Evolutionary conservation across 164 flowering plant species (phyloP).

Genomic region (Vitis rupestris): DNA sequence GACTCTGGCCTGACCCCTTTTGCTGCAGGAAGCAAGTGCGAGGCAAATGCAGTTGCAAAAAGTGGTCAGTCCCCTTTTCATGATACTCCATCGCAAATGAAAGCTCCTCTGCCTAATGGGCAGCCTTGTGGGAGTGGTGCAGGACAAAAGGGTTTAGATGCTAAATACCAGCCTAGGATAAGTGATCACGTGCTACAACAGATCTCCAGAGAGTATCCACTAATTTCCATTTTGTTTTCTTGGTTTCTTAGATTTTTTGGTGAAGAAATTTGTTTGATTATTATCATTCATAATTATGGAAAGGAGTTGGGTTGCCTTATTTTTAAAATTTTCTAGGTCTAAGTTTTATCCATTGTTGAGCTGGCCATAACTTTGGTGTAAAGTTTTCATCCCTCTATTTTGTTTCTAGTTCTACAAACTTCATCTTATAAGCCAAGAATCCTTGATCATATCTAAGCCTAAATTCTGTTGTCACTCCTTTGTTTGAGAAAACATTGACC

Average conservation of each 20-base stretch:
- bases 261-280: not conserved
- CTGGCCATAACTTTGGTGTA: not conserved
- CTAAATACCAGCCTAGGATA: constrained; percentile 11
- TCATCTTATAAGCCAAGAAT: not conserved
- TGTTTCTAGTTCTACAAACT: not conserved
- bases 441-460: constrained; percentile 19
- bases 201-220: constrained; percentile 20
- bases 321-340: too few relatives aligned
- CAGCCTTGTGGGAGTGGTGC: too few relatives aligned
- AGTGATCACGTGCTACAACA: constrained; percentile 8
- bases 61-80: too few relatives aligned
- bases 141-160: not conserved
- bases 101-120: not conserved
- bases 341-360: not conserved
- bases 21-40: not conserved
- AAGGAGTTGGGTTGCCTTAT: not conserved
- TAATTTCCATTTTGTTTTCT: not conserved
- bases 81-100: too few relatives aligned
- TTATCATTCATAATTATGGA: too few relatives aligned
- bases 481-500: constrained; percentile 29
- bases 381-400: not conserved
- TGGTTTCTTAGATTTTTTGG: not conserved
- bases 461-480: constrained; percentile 11
- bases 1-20: not conserved
- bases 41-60: not conserved